Base-by-base conservation (phyloP, 1,139 yeast species). In the Yamadazyma dendronema region DNA sequence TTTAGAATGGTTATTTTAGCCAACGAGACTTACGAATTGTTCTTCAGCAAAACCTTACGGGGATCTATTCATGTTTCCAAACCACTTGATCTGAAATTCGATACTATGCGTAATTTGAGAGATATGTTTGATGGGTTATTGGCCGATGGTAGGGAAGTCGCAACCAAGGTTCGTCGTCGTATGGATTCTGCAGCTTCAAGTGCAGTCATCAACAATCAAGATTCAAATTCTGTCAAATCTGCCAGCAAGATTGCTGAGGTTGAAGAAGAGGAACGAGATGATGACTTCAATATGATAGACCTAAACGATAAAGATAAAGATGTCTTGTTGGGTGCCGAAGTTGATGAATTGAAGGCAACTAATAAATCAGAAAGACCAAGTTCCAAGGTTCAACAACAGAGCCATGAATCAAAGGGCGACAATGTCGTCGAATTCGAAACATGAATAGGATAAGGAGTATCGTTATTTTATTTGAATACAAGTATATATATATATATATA, bases 1-100 rank as follows among this genome's bases (percentile, higher is more conserved):
- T 92, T 92, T 65, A 72, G 98, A 48, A 92, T 92, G 98, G 95
- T 92, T 14, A 68, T 92, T 3, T 69, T 92, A 12, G 97, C 97
- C 0, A 96, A 90, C 57, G 97, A 89, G 53, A 86, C 97, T 0
- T 83, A 89, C 48, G 97, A 92, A 56, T 66, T 84, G 29, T 78
- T 90, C 47, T 92, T 92, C 59, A 73, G 87, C 26, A 65, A 70
- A 19, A 84, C 90, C 1, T 69, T 84, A 32, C 74, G 83, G 37
- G 59, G 69, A 7, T 77, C 95, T 0, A 74, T 89, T 35, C 88
- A 84, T 50, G 68, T 89, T 28, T 77, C 80, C 28, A 77, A 79
- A 46, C 74, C 76, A 5, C 62, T 75, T 21, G 74, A 68, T 33
- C 50, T 72, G 36, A 54, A 70, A 35, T 58, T 74, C 33, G 70